Base-by-base conservation (phyloP, 2,329 filamentous ascomycete genomes). In the Phialophora tarda region DNA sequence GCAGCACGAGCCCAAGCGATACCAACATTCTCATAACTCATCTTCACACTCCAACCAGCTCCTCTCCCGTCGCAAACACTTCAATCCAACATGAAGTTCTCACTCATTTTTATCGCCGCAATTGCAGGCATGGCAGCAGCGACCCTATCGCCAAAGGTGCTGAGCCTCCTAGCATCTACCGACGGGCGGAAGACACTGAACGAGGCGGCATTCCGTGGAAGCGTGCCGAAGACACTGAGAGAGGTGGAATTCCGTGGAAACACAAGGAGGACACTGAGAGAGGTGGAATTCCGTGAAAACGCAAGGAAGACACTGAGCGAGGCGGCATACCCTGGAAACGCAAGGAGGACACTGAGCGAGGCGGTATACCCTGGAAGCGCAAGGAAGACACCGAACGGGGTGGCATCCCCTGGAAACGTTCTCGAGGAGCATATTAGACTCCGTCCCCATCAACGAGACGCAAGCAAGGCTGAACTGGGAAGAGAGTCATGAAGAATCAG, bases 81-180 rank as follows among this genome's bases (percentile, higher is more conserved):
- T 57, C 30, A 41, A 41, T 44, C n/a, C 32, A 44, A 44, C 5
- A 57, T 57, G 32, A 57, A 57, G 30, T 44, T 57, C 21, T 57
- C 54, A 21, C 54, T 57, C 54, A 4, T 41, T 57, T 23, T 44
- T 23, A 57, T 57, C 26, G 54, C 54, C n/a, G 32, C 54, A 23
- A 24, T 44, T 12, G 54, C 54, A 0, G 54, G 54, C 54, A 30
- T 57, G n/a, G 34, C 32, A 23, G 54, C 32, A 24, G 54, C 54
- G 2, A 38, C 30, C 32, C 32, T 57, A 26, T 57, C 54, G 54
- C 32, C 54, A 57, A 57, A 12, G 54, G 54, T 24, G 54, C 54
- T 6, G 54, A 44, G 54, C 54, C 54, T 24, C 54, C 54, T 17
- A 57, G 54, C 54, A 57, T 57, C 54, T 57, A 57, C 32, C 54